These are phyloP conservation scores for Polyrhizophydium stewartii DNA, from an alignment of 371 early-diverging fungal species.

Conservation along the genomic window DNA sequence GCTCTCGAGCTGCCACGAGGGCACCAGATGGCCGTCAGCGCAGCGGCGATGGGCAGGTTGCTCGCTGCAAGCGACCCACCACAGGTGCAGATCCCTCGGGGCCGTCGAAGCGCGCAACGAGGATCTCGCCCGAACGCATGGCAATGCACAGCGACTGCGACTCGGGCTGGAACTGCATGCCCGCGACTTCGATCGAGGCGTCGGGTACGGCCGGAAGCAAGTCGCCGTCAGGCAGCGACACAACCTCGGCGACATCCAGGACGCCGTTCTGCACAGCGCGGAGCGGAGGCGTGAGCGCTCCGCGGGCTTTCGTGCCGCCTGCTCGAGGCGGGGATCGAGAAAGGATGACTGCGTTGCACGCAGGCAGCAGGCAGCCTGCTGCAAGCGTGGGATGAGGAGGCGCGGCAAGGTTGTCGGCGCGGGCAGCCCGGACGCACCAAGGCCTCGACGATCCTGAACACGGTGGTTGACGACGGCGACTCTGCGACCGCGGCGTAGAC, in stretches of 20 bases:
- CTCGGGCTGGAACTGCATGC: constrained; percentile 47
- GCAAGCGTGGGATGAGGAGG: too few relatives aligned
- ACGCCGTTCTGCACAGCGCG: constrained; percentile 3
- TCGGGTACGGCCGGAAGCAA: neutral
- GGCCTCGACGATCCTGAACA: neutral
- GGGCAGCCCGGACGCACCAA: neutral
- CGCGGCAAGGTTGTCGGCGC: too few relatives aligned
- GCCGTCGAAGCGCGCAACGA: constrained; percentile 46
- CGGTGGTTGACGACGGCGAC: neutral
- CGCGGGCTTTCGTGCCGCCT: neutral
- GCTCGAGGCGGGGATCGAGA: neutral
- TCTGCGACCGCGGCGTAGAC: neutral
- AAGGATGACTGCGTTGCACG: neutral
- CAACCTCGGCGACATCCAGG: constrained; percentile 7
- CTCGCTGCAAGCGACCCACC: too few relatives aligned
- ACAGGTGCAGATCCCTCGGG: neutral
- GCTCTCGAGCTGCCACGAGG: constrained; percentile 13
- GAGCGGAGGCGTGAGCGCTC: neutral
- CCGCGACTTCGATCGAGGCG: constrained; percentile 4
- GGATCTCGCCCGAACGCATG: constrained; percentile 64
- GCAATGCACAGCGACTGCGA: constrained; percentile 61
- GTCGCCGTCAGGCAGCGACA: constrained; percentile 2
- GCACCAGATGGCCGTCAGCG: too few relatives aligned
- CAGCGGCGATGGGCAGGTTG: too few relatives aligned
- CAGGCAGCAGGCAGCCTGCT: too few relatives aligned